Conservation (phyloP, 163 green algal species). For the Chlamydomonas reinhardtii region DNA sequence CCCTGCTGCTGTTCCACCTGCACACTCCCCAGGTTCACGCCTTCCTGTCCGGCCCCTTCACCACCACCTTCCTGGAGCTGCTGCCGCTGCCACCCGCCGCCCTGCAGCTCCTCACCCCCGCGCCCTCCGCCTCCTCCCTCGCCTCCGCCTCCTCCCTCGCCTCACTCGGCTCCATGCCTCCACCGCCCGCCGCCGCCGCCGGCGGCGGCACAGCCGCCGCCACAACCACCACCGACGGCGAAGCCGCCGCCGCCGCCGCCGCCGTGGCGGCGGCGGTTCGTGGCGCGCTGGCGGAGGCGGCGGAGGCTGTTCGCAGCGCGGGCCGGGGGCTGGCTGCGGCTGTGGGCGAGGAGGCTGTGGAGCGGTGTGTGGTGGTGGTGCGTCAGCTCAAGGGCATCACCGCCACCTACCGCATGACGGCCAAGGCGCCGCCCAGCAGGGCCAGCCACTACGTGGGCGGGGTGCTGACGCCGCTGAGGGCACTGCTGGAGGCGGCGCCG, state of each 20-base stretch:
- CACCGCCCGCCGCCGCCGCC: neutral
- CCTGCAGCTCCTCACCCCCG: neutral
- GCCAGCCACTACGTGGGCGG: conserved; percentile 88
- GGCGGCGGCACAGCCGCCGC: no score
- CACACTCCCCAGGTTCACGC: neutral
- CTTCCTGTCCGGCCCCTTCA: conserved; percentile 9
- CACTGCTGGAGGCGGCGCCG: conserved; percentile 56
- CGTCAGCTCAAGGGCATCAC: conserved; percentile 94
- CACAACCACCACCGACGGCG: neutral
- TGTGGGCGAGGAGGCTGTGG: conserved; percentile 49
- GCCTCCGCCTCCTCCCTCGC: neutral
- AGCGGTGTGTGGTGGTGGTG: conserved; percentile 81
- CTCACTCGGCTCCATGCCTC: no score
- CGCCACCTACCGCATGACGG: conserved; percentile 94
- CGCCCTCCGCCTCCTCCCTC: neutral
- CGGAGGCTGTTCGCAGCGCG: neutral
- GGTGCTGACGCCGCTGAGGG: conserved; percentile 73
- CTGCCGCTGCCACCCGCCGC: neutral
- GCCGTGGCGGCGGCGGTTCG: neutral
- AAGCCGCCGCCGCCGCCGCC: neutral
- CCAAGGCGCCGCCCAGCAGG: conserved; percentile 79
- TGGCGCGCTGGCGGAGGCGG: conserved; percentile 26
- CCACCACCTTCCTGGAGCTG: conserved; percentile 24
- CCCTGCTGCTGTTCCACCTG: no score
- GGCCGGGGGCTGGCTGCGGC: conserved; percentile 3